A percentile compares a stretch with the other conserved stretches of the same genome.
Conservation (phyloP, 345 rosid species). For the Pistacia integerrima region DNA sequence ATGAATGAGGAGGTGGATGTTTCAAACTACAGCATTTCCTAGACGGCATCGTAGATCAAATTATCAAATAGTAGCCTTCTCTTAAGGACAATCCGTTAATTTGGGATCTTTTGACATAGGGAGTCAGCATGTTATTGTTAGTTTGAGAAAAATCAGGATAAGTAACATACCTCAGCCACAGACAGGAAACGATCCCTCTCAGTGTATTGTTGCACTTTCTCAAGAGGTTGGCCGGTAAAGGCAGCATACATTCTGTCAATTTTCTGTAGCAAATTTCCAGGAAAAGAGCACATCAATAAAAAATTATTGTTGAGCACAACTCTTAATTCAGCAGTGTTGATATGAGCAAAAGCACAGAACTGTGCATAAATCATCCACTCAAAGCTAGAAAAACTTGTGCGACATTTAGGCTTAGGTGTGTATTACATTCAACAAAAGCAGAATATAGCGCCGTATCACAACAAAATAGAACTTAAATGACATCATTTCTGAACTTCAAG, state of each 20-base stretch:
- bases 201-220: constrained; percentile 80
- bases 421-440: too few relatives aligned
- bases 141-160: background rate
- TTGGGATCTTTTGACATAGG: background rate
- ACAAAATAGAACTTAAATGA: background rate
- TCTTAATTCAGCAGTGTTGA: background rate
- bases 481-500: background rate
- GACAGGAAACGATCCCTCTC: constrained; percentile 89
- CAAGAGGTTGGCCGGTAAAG: constrained; percentile 84
- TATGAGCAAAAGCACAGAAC: background rate
- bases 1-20: background rate
- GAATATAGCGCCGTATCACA: background rate
- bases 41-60: background rate
- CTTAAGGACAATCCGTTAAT: background rate
- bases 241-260: constrained; percentile 82
- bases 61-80: background rate
- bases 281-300: background rate
- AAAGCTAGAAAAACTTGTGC: background rate
- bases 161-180: constrained; percentile 63
- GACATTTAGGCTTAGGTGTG: background rate
- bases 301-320: background rate
- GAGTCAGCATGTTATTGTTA: background rate
- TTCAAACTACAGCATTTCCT: background rate
- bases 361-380: background rate
- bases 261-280: constrained; percentile 57